Percentiles rank a stretch among this genome's conserved stretches.
phyloP scores from a whole-genome alignment of 2,329 filamentous ascomycete genomes.

The Pseudogymnoascus sp. region DNA sequence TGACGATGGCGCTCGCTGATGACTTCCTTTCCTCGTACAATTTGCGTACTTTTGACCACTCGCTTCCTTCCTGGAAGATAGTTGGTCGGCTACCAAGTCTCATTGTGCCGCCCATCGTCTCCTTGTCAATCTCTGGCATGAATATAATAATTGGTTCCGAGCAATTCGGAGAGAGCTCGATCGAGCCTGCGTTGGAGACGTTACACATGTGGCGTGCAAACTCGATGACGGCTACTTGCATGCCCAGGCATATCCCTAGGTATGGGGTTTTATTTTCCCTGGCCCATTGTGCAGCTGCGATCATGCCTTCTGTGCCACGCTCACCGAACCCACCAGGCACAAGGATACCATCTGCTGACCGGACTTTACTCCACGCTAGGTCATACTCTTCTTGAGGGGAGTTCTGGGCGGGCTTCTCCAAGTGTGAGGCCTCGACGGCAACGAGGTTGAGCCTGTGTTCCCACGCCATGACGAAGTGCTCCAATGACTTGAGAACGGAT shows the following conservation, averaged over 20 bases:
- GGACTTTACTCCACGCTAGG: slow-evolving; percentile 75
- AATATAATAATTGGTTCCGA: slow-evolving; percentile 57
- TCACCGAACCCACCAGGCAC: slow-evolving; percentile 57
- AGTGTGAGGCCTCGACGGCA: slow-evolving; percentile 76
- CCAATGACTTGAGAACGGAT: slow-evolving; percentile 74
- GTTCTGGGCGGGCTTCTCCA: slow-evolving; percentile 59
- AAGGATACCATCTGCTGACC: slow-evolving; percentile 54
- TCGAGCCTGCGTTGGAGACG: slow-evolving; percentile 32
- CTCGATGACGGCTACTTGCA: slow-evolving; percentile 90
- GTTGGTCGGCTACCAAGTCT: slow-evolving; percentile 68
- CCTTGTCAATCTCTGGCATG: slow-evolving; percentile 81
- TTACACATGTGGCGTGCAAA: slow-evolving; percentile 69
- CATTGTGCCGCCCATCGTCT: slow-evolving; percentile 80
- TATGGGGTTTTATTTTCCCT: slow-evolving; percentile 73
- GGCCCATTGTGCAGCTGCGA: slow-evolving; percentile 77
- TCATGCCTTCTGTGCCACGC: slow-evolving; percentile 84
- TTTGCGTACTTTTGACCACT: slow-evolving; percentile 70
- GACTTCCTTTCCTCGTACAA: slow-evolving; percentile 56
- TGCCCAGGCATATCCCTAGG: slow-evolving; percentile 82
- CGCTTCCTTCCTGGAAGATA: slow-evolving; percentile 63
- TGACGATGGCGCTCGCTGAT: slow-evolving; percentile 76
- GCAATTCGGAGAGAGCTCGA: slow-evolving; percentile 19
- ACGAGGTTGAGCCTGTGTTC: slow-evolving; percentile 68
- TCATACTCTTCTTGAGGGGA: slow-evolving; percentile 66
- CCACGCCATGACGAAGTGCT: slow-evolving; percentile 86